Percentiles rank a stretch among this genome's conserved stretches.
Conservation (phyloP, 2,329 filamentous ascomycete species). For the Diaporthe citri region DNA sequence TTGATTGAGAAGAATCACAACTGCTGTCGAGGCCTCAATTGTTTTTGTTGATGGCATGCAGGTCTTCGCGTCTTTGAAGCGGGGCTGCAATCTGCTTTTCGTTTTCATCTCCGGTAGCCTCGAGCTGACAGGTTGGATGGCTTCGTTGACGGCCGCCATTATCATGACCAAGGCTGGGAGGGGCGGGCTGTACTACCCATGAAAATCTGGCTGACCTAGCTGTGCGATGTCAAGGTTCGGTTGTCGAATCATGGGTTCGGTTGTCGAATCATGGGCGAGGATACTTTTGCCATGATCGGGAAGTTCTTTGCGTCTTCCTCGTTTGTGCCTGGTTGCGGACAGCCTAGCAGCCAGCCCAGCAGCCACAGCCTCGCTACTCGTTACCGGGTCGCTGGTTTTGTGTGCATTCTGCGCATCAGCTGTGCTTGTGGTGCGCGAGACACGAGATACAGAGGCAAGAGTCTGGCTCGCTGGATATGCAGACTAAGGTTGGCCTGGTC, state of each 20-base stretch:
- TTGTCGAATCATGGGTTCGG: background rate
- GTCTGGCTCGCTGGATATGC: background rate
- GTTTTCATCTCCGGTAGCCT: conserved; percentile 18
- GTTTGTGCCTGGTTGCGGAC: background rate
- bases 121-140: conserved; percentile 24
- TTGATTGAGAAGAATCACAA: background rate
- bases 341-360: background rate
- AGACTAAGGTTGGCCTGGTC: conserved; percentile 22
- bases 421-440: background rate
- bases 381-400: background rate
- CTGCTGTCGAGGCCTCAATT: background rate
- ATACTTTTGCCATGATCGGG: background rate
- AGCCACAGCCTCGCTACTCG: conserved; percentile 10
- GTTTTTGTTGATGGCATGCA: background rate
- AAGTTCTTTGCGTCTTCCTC: background rate
- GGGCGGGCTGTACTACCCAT: background rate
- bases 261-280: background rate
- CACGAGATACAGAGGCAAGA: background rate
- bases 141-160: conserved; percentile 16
- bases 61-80: conserved; percentile 13
- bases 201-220: background rate
- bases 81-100: conserved; percentile 27
- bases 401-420: background rate
- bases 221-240: background rate
- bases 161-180: background rate